These are phyloP conservation scores for Saccharomyces uvarum DNA, from an alignment of 1,139 yeast species.

Conservation along the genomic window DNA sequence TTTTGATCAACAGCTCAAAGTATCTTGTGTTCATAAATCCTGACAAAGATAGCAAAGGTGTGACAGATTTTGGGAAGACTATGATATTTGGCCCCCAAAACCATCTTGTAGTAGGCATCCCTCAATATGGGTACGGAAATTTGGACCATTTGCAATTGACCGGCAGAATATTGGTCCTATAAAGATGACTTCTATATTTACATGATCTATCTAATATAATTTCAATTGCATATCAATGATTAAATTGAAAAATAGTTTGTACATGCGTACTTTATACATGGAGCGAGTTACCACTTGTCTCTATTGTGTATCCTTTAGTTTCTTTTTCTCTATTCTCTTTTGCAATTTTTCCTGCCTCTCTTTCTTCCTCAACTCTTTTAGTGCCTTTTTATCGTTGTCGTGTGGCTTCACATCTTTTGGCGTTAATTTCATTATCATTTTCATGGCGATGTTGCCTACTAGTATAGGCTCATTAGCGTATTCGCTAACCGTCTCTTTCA, in stretches of 20 bases:
- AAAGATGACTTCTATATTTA: not conserved
- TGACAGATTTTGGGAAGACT: slow-evolving; percentile 38
- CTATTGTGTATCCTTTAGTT: slow-evolving; percentile 5
- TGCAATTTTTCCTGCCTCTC: slow-evolving; percentile 26
- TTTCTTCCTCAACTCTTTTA: slow-evolving; percentile 25
- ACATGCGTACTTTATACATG: not conserved
- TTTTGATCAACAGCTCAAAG: slow-evolving; percentile 8
- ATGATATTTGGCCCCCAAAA: slow-evolving; percentile 24
- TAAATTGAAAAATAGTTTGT: not conserved
- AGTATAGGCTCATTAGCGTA: slow-evolving; percentile 28
- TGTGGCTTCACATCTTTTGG: slow-evolving; percentile 24
- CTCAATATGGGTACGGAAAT: slow-evolving; percentile 36
- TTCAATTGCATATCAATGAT: not conserved
- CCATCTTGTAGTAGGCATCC: slow-evolving; percentile 40
- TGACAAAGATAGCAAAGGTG: slow-evolving; percentile 21
- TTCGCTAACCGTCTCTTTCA: slow-evolving; percentile 33
- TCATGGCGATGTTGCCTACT: slow-evolving; percentile 29
- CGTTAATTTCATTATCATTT: slow-evolving; percentile 25
- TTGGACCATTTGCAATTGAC: slow-evolving; percentile 13
- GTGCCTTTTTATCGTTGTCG: slow-evolving; percentile 13
- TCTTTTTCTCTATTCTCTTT: slow-evolving; percentile 20
- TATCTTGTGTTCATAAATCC: slow-evolving; percentile 10
- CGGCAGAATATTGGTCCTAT: slow-evolving; percentile 14
- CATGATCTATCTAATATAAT: not conserved
- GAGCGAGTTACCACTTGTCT: not conserved